Percentiles rank a stretch among this genome's conserved stretches.
These are phyloP conservation scores for Papilionanthe hybrid DNA, from an alignment of 116 monocot species.

Conservation along the genomic window DNA sequence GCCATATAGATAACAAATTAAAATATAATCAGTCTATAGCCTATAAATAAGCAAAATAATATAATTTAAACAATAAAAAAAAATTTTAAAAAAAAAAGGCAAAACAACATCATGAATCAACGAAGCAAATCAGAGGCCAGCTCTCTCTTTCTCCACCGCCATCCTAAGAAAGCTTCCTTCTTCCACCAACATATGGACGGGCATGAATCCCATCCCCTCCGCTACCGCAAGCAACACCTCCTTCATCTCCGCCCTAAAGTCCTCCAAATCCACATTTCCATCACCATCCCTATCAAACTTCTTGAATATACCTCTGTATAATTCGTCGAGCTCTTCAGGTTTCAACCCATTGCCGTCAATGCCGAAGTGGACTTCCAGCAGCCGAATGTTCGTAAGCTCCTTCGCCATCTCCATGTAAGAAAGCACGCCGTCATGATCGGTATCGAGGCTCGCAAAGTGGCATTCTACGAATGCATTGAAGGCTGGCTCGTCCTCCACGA, in stretches of 20 bases:
- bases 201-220: constrained; percentile 50
- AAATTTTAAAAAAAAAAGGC: no score
- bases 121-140: background rate
- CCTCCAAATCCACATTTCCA: no score
- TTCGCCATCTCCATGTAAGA: constrained; percentile 22
- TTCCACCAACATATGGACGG: constrained; percentile 71
- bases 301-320: no score
- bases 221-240: constrained; percentile 62
- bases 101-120: no score
- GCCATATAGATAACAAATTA: no score
- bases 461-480: constrained; percentile 13
- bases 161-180: constrained; percentile 48
- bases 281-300: no score
- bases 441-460: constrained; percentile 18
- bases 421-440: constrained; percentile 18
- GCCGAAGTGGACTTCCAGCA: constrained; percentile 15
- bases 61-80: no score
- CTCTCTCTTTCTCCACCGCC: constrained; percentile 38
- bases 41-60: no score
- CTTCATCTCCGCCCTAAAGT: constrained; percentile 40
- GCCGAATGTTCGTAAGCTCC: constrained; percentile 20
- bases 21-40: no score
- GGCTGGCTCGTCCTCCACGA: constrained; percentile 22
- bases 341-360: background rate
- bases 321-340: no score